phyloP scores from a whole-genome alignment of 176 grass and related monocot species.

The Ensete ventricosum region DNA sequence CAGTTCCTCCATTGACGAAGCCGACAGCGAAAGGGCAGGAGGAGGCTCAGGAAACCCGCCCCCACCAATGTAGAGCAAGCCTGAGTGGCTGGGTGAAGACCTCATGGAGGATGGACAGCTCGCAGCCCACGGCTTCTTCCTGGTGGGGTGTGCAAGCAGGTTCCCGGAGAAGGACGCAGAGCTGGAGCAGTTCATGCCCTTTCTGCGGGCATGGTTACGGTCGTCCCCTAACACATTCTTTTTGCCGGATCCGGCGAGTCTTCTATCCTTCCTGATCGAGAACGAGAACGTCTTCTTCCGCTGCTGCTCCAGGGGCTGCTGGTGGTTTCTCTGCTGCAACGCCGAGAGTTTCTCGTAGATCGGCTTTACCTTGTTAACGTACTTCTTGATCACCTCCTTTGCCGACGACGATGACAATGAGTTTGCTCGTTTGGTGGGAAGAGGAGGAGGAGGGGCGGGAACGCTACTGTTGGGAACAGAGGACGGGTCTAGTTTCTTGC shows the following conservation, averaged over 20 bases:
- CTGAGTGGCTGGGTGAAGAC: constrained; percentile 87
- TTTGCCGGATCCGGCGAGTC: constrained; percentile 22
- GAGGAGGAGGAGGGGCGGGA: background rate
- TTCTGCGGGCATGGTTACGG: constrained; percentile 14
- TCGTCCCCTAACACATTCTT: background rate
- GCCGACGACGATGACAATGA: constrained; percentile 31
- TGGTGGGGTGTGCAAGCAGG: constrained; percentile 46
- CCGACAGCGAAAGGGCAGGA: constrained; percentile 36
- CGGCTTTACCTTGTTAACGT: constrained; percentile 92
- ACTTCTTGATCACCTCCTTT: constrained; percentile 95
- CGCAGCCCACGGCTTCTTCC: constrained; percentile 58
- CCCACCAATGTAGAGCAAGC: constrained; percentile 49
- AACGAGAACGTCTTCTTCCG: constrained; percentile 85
- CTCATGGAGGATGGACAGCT: constrained; percentile 97
- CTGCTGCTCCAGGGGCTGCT: constrained; percentile 20
- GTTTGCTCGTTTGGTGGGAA: background rate
- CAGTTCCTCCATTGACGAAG: constrained; percentile 58
- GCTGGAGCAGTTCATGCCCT: constrained; percentile 17
- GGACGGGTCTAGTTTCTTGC: constrained; percentile 13
- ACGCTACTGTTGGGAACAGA: background rate
- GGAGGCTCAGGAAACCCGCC: constrained; percentile 53
- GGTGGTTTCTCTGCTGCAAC: constrained; percentile 56
- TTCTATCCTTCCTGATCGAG: constrained; percentile 66
- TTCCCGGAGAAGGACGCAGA: constrained; percentile 94
- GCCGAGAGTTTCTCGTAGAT: constrained; percentile 87